Evolutionary conservation across 164 flowering plant genomes (phyloP), one percentile per base, ranked within the genome.

Genomic region (Warburgia ugandensis): DNA sequence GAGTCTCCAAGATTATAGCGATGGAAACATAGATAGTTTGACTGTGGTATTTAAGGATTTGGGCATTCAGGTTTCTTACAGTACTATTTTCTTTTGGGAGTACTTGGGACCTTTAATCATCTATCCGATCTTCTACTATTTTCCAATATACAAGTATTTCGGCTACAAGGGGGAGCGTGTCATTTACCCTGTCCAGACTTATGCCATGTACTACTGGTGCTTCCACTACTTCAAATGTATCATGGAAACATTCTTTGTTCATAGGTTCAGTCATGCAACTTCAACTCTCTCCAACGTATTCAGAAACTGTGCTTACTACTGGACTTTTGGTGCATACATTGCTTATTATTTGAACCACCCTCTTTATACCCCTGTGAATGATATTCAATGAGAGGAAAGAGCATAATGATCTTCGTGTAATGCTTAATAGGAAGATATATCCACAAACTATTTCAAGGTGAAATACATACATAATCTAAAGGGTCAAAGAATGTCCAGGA

Each of bases 201-300:
- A 82, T 68, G 97, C 99, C 47, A 50, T 84, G 59, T 88, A 84
- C 58, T 88, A 77, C 70, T 92, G 99, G 99, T 85, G 94, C 59
- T 77, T 92, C 72, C 99, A 92, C 68, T 92, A 92, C 71, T 81
- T 77, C 77, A 88, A 88, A 60, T 79, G 95, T 31, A 88, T 92
- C 26, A 64, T 86, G 85, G 99, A 92, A 40, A 88, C 97, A 14
- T 86, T 92, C 64, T 86, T 92, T 28, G 83, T 92, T 43, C 99
- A 92, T 52, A 83, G 94, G 42, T 92, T 92, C 71, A 92, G 99
- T 63, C 99, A 88, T 67, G 99, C 99, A 33, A 92, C 99, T 39
- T 88, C 99, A 5, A 94, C 95, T 9, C 73, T 92, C 36, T 71
- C 87, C 6, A 88, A 86, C 55, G 97, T 92, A 45, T 88, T 84